These are phyloP conservation scores for Fusarium haematococcum DNA, from an alignment of 2,329 filamentous ascomycete genomes.

Conservation along the genomic window DNA sequence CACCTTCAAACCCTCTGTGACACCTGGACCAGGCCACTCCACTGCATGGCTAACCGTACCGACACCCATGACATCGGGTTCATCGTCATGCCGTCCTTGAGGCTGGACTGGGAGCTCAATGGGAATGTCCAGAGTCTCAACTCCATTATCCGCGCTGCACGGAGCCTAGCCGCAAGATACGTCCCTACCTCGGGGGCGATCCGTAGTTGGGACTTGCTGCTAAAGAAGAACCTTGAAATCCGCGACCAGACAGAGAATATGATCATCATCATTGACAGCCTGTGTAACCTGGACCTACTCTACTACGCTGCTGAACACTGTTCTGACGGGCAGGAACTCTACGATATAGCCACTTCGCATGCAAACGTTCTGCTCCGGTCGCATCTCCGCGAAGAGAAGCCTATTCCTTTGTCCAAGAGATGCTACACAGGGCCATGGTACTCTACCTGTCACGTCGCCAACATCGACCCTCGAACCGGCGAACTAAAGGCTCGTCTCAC, in stretches of 20 bases:
- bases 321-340: constrained; percentile 46
- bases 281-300: constrained; percentile 56
- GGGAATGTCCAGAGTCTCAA: constrained; percentile 51
- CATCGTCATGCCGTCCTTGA: constrained; percentile 62
- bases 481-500: constrained; percentile 47
- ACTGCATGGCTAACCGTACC: constrained; percentile 54
- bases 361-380: constrained; percentile 53
- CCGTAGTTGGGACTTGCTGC: constrained; percentile 59
- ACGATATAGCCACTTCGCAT: constrained; percentile 53
- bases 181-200: constrained; percentile 56
- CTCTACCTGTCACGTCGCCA: constrained; percentile 55
- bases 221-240: constrained; percentile 45
- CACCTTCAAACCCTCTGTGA: constrained; percentile 17
- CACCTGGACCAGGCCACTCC: constrained; percentile 22
- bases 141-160: constrained; percentile 57
- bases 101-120: constrained; percentile 60
- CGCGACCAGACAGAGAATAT: constrained; percentile 43
- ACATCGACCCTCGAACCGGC: constrained; percentile 47
- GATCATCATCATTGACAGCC: constrained; percentile 57
- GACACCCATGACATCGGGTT: constrained; percentile 68
- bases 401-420: background rate
- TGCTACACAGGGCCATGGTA: constrained; percentile 31
- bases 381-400: constrained; percentile 51
- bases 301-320: constrained; percentile 48
- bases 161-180: constrained; percentile 57